Percentiles rank a stretch among this genome's conserved stretches.
phyloP scores from a whole-genome alignment of 768 basidiomycete genomes.

The Termitomyces bulborhizus region DNA sequence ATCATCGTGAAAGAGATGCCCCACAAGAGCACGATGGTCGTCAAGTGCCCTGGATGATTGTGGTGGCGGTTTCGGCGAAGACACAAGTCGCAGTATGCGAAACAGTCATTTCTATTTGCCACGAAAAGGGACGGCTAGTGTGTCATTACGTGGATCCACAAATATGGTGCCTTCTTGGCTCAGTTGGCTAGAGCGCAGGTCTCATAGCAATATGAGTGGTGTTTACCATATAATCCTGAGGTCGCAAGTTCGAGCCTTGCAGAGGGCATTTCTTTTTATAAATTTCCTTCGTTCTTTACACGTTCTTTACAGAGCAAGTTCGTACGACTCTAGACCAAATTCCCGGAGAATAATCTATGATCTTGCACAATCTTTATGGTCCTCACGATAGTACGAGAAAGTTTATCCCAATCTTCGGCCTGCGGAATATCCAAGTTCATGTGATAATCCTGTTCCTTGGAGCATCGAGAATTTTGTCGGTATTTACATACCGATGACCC shows the following conservation, averaged over 20 bases:
- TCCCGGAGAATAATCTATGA: too few species aligned
- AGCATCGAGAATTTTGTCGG: neutral
- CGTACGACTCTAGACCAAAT: too few species aligned
- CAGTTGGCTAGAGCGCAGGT: slow-evolving; percentile 28
- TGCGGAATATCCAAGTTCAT: neutral
- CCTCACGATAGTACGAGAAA: too few species aligned
- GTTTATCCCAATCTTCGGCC: too few species aligned
- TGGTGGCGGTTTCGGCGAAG: slow-evolving; percentile 1
- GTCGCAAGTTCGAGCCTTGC: slow-evolving; percentile 59
- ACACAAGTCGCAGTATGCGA: neutral
- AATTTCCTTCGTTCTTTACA: too few species aligned
- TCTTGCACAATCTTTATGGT: too few species aligned
- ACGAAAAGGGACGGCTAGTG: too few species aligned
- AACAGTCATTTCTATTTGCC: neutral
- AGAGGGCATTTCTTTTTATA: slow-evolving; percentile 27
- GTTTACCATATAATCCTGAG: slow-evolving; percentile 38
- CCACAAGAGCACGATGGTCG: neutral
- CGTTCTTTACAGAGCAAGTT: too few species aligned
- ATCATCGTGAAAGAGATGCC: neutral
- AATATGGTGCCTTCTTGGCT: slow-evolving; percentile 20
- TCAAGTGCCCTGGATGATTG: neutral
- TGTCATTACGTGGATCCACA: too few species aligned
- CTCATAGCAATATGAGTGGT: slow-evolving; percentile 22
- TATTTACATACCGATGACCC: too few species aligned
- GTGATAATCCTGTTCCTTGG: neutral